A percentile compares a stretch with the other conserved stretches of the same genome.
These are phyloP conservation scores for Aspergillus ostianus DNA, from an alignment of 495 filamentous ascomycete species.

Conservation along the genomic window DNA sequence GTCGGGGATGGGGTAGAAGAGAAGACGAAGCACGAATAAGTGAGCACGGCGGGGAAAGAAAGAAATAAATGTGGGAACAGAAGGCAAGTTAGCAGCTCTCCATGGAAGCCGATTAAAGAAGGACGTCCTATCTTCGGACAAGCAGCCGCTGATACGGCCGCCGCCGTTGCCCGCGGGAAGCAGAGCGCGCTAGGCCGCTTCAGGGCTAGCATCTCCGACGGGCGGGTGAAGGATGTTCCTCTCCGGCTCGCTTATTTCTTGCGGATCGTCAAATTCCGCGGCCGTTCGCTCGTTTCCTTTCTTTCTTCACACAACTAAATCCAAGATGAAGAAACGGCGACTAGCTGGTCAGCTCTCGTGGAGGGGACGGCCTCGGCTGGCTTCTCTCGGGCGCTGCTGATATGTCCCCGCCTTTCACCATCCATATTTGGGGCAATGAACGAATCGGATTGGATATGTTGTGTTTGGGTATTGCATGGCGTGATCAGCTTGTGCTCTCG, in stretches of 20 bases:
- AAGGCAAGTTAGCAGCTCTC: conserved; percentile 7
- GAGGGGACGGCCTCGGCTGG: conserved; percentile 27
- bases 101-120: conserved; percentile 18
- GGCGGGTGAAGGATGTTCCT: conserved; percentile 15
- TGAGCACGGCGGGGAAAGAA: background rate
- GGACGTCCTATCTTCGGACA: conserved; percentile 25
- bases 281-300: background rate
- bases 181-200: conserved; percentile 28
- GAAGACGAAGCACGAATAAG: conserved; percentile 6
- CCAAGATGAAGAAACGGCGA: conserved; percentile 54
- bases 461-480: conserved; percentile 25
- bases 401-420: conserved; percentile 49
- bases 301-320: conserved; percentile 52
- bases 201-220: conserved; percentile 30
- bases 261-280: conserved; percentile 6
- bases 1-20: background rate
- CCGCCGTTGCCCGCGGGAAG: conserved; percentile 48
- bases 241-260: conserved; percentile 19
- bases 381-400: conserved; percentile 50
- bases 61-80: background rate
- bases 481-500: background rate
- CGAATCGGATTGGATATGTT: conserved; percentile 45
- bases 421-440: conserved; percentile 44
- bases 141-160: conserved; percentile 14
- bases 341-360: conserved; percentile 47